Base-by-base conservation (phyloP, 2,329 filamentous ascomycete species). In the Coniosporium tulheliwenetii region DNA sequence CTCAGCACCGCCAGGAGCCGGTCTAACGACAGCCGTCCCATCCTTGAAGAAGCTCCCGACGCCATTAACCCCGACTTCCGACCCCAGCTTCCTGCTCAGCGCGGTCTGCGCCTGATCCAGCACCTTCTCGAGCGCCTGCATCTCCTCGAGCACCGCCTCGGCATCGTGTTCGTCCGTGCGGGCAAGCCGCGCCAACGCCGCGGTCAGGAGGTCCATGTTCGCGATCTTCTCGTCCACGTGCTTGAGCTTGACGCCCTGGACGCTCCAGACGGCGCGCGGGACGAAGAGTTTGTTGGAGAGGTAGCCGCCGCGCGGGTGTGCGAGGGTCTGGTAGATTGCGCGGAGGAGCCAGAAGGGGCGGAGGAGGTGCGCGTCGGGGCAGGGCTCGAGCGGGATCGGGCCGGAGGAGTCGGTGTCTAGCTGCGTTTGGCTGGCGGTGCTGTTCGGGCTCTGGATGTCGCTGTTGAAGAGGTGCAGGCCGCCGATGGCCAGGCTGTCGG, bases 321-420 rank as follows among this genome's bases (percentile, higher is more conserved):
- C 81, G 36, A 98, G 76, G 0, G 87, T 94, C 57, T 95, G 85
- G 55, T 91, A 93, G 19, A 98, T 70, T 45, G 83, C 87, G 41
- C 91, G 79, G 85, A 98, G 94, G 36, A 98, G 69, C 91, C 91
- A 98, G 60, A 95, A 98, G 2, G 91, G 93, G 14, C 91, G 79
- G n/a, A 96, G 70, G 52, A 95, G 71, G 44, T 81, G 79, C 34
- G 93, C 85, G 31, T 81, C 84, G 1, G 91, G 91, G 56, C 93
- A 98, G 2, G 91, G 83, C 54, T 98, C 91, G 5, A 98, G 70
- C 0, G 85, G 76, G 15, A 80, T 71, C 10, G 87, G 87, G 1
- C 77, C 73, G 10, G 71, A 66, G 42, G 80, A 79, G 2, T 79
- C 75, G n/a, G 76, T 78, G 2, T 77, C 77, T 1, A 81, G 75